Evolutionary conservation across 192 early-diverging fungal species (phyloP).

Genomic region (Coemansia sp.): DNA sequence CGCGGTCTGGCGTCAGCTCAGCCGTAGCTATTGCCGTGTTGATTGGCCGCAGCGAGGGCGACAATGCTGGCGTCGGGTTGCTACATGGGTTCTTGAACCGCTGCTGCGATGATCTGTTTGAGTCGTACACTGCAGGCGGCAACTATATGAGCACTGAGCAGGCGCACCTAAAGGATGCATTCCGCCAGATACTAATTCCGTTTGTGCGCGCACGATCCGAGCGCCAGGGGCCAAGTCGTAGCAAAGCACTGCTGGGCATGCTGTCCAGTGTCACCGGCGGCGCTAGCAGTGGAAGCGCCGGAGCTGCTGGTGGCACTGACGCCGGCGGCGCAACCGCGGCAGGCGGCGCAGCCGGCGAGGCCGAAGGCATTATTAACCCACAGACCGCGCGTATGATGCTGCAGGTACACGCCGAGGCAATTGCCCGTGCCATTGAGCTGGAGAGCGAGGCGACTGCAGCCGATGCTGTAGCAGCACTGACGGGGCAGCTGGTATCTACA

Average conservation of each 20-base stretch:
- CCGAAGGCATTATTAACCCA: constrained; percentile 27
- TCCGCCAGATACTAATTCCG: constrained; percentile 54
- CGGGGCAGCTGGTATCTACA: constrained; percentile 71
- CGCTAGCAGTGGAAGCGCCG: background rate
- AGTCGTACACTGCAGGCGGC: constrained; percentile 87
- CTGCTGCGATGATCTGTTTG: constrained; percentile 92
- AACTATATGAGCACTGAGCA: constrained; percentile 83
- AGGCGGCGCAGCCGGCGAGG: constrained; percentile 6
- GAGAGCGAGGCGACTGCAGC: constrained; percentile 64
- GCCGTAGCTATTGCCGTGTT: constrained; percentile 49
- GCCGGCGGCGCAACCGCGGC: background rate
- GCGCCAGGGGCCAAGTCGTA: constrained; percentile 34
- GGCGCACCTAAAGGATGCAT: constrained; percentile 66
- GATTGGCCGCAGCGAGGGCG: constrained; percentile 53
- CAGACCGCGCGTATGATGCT: constrained; percentile 50
- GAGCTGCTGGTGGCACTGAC: background rate
- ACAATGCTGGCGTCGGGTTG: constrained; percentile 51
- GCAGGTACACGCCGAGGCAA: constrained; percentile 73
- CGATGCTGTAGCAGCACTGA: constrained; percentile 64
- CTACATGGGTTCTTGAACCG: constrained; percentile 77
- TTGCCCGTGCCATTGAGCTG: constrained; percentile 78
- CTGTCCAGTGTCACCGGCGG: constrained; percentile 42
- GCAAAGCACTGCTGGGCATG: constrained; percentile 52
- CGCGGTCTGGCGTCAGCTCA: constrained; percentile 45
- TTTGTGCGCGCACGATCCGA: constrained; percentile 52